Evolutionary conservation across 2,329 filamentous ascomycete genomes (phyloP).

Genomic region (Cercospora sojina): DNA sequence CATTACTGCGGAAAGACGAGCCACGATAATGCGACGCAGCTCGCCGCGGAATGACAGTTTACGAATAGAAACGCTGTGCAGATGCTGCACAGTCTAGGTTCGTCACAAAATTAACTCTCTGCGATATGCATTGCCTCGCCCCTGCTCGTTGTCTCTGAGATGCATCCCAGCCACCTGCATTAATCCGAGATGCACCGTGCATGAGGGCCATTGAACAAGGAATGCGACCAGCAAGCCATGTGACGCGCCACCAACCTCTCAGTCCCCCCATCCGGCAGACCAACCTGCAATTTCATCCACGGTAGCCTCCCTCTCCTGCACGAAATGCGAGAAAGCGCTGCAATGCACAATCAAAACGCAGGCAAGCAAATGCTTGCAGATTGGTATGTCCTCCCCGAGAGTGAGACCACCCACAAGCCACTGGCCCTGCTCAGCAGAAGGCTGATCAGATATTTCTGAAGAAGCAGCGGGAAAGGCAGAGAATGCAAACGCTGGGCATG

Average conservation of each 20-base stretch:
- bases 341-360: constrained; percentile 73
- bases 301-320: constrained; percentile 56
- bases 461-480: constrained; percentile 58
- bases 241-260: constrained; percentile 12
- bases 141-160: background rate
- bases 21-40: background rate
- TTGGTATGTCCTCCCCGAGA: constrained; percentile 44
- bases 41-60: background rate
- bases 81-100: background rate
- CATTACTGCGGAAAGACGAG: constrained; percentile 18
- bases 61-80: constrained; percentile 7
- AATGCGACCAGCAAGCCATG: background rate
- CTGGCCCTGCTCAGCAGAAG: background rate
- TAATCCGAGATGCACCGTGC: background rate
- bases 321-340: constrained; percentile 56
- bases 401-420: constrained; percentile 52
- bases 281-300: constrained; percentile 73
- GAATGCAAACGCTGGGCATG: constrained; percentile 80
- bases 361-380: constrained; percentile 90
- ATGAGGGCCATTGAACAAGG: background rate
- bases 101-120: background rate
- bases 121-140: background rate
- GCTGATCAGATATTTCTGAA: background rate
- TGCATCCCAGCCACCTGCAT: background rate
- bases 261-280: constrained; percentile 50